phyloP scores from a whole-genome alignment of 2,329 filamentous ascomycete species.

The Hirsutella minnesotensis region DNA sequence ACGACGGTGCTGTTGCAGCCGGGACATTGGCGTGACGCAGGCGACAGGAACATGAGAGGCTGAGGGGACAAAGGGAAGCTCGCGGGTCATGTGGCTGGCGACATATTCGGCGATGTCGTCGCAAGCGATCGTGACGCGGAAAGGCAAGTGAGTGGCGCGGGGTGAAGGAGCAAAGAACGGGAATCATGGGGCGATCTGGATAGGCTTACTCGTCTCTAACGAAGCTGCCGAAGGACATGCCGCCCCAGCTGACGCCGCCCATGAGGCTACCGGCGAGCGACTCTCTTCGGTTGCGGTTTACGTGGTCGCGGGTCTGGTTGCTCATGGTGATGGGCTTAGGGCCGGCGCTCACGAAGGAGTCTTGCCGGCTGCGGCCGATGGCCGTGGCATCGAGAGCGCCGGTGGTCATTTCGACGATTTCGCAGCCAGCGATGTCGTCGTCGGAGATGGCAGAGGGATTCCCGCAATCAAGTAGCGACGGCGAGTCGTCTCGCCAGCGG shows the following conservation, averaged over 20 bases:
- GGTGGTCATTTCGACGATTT: conserved; percentile 43
- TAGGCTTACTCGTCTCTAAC: conserved; percentile 88
- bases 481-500: conserved; percentile 8
- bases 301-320: conserved; percentile 49
- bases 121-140: too few relatives aligned
- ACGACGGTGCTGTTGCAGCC: background rate
- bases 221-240: conserved; percentile 90
- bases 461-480: conserved; percentile 11
- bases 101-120: too few relatives aligned
- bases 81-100: too few relatives aligned
- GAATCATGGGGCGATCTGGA: background rate
- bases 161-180: background rate
- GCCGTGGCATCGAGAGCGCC: conserved; percentile 44
- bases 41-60: too few relatives aligned
- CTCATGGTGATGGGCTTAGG: conserved; percentile 57
- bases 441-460: conserved; percentile 14
- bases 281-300: conserved; percentile 47
- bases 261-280: conserved; percentile 53
- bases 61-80: too few relatives aligned
- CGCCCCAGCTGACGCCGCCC: conserved; percentile 93
- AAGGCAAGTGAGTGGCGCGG: background rate
- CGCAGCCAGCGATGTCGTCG: conserved; percentile 14
- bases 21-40: too few relatives aligned
- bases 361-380: conserved; percentile 46
- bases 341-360: conserved; percentile 54